Evolutionary conservation across 257 asterid species (phyloP), one percentile per base, ranked within the genome.

Genomic region (Mentha longifolia): DNA sequence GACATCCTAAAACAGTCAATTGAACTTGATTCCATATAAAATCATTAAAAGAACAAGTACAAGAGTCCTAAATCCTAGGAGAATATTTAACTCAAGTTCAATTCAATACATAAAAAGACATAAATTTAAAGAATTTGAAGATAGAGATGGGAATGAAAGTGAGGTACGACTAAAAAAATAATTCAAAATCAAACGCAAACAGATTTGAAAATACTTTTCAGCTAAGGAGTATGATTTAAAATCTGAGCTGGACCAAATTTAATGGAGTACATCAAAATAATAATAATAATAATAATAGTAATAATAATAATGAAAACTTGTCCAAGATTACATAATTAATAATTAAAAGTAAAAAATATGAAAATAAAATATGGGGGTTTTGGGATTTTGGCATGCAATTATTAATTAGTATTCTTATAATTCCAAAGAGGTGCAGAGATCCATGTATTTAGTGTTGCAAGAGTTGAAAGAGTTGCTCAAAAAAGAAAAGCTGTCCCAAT

Each of bases 391-490:
- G 71, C 81, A 79, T 74, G 84, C 80, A 81, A 76, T 77, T 63
- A 57, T 79, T 62, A 62, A 25, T 74, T 73, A 69, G 66, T 62
- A 57, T 79, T 62, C 63, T 74, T 74, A 70, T 70, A 75, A 78
- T 85, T 84, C 90, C 86, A 77, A 77, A 79, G 86, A 76, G 73
- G 83, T 22, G 66, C 71, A 79, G 73, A 72, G 82, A 83, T 82
- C 84, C 95, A 85, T 80, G 91, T 70, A 83, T 69, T 78, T 80
- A 77, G 78, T 66, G 81, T 74, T 70, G 87, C 31, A 61, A 79
- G 68, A 68, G 76, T 71, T 20, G 68, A 72, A 79, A 55, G 67
- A 74, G 61, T 87, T 79, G 25, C 82, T 80, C n/a, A 31, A 82
- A 74, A 46, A 52, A 73, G 81, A 65, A 33, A 10, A 19, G 33